phyloP scores from a whole-genome alignment of 768 basidiomycete genomes.

The Phaffia tasmanica region DNA sequence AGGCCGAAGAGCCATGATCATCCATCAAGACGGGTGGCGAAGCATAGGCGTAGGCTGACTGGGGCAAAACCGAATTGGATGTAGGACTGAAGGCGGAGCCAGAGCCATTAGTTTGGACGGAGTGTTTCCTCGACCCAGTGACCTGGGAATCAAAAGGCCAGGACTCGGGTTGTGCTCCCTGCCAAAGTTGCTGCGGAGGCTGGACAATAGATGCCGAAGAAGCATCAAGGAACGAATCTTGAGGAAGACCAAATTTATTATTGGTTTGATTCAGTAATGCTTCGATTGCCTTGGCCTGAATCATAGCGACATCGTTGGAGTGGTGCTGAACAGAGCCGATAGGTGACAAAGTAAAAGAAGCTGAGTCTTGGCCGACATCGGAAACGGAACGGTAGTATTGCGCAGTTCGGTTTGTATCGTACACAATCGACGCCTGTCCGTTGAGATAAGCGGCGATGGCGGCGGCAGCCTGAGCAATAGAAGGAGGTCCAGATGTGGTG shows the following conservation, averaged over 20 bases:
- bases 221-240: too few relatives aligned
- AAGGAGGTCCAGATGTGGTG: neutral
- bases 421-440: slow-evolving; percentile 3
- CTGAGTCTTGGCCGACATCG: neutral
- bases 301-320: neutral
- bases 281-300: slow-evolving; percentile 7
- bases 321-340: neutral
- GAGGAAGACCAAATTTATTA: too few relatives aligned
- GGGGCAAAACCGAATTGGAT: too few relatives aligned
- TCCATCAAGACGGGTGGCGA: too few relatives aligned
- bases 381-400: neutral
- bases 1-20: too few relatives aligned
- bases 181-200: neutral
- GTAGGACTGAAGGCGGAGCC: too few relatives aligned
- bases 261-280: neutral
- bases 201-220: neutral
- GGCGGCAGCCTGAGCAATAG: slow-evolving; percentile 11
- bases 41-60: too few relatives aligned
- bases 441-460: slow-evolving; percentile 21
- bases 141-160: neutral
- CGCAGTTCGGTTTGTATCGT: neutral
- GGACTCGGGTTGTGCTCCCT: neutral
- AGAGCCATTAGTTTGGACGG: too few relatives aligned
- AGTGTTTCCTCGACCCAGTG: too few relatives aligned
- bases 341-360: too few relatives aligned